These are phyloP conservation scores for Sordaria brevicollis DNA, from an alignment of 495 filamentous ascomycete genomes.

Conservation along the genomic window DNA sequence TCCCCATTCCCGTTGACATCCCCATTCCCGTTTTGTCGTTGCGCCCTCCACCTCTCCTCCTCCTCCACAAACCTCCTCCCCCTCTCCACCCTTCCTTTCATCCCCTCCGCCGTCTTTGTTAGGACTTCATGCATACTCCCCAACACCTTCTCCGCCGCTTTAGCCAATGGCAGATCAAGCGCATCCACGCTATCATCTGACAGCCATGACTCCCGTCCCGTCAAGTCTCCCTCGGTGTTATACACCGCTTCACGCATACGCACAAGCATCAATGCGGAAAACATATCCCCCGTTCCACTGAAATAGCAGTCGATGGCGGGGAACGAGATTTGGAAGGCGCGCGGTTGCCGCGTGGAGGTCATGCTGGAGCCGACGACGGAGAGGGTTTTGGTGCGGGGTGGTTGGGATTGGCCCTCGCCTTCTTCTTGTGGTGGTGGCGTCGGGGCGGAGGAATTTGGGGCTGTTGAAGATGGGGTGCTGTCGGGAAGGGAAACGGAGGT, in stretches of 20 bases:
- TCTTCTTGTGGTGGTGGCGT: not conserved
- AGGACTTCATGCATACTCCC: conserved; percentile 86
- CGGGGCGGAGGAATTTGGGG: not conserved
- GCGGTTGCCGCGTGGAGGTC: conserved; percentile 50
- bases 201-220: conserved; percentile 50
- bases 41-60: conserved; percentile 6
- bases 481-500: conserved; percentile 56
- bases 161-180: conserved; percentile 67
- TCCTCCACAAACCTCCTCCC: conserved; percentile 15
- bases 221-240: conserved; percentile 28
- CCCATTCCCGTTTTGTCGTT: conserved; percentile 19
- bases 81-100: conserved; percentile 29
- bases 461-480: not conserved
- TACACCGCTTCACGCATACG: conserved; percentile 76
- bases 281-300: conserved; percentile 96
- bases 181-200: conserved; percentile 56
- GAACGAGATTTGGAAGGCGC: conserved; percentile 74
- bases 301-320: conserved; percentile 87
- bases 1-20: conserved; percentile 12
- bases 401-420: not conserved
- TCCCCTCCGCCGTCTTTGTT: conserved; percentile 59
- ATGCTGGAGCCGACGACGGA: conserved; percentile 72
- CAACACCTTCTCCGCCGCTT: conserved; percentile 76
- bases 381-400: conserved; percentile 30
- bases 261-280: conserved; percentile 80